Evolutionary conservation across 2,329 filamentous ascomycete species (phyloP), one percentile per base, ranked within the genome.

Genomic region (Fusarium robinianum): DNA sequence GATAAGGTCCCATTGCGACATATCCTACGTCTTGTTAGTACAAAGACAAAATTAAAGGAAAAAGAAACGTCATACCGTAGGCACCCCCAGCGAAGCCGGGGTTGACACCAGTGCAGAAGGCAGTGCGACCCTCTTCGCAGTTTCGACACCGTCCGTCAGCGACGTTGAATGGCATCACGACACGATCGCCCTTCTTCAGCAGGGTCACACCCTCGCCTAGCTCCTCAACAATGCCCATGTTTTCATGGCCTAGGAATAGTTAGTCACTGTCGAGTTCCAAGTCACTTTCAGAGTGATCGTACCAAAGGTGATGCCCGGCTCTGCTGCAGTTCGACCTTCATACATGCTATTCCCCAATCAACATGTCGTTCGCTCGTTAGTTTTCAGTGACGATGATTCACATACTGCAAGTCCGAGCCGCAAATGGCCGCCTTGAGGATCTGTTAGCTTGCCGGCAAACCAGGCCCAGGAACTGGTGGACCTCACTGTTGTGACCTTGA

Each of bases 131-230:
- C 51, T 84, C 78, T 56, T 85, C 81, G 45, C 82, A 84, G 54
- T 84, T 84, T 12, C 75, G 73, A 62, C 82, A 85, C 9, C 81
- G 72, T 2, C 81, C 80, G 53, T 83, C 79, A 6, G 80, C 80
- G 2, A 84, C 81, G 41, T 84, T 84, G 69, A 84, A 85, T 0
- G 82, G 81, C 63, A 85, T 75, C 3, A 85, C 81, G 4, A 85
- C 77, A 2, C 81, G 74, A 49, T 85, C 81, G 3, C 81, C 81
- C 51, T 81, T 79, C 55, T 84, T 77, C 11, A 85, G 62, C 1
- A 83, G 66, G 0, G 79, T 83, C 1, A 85, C 81, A 5, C 81
- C 82, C 3, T 72, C 58, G 2, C 82, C 81, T 1, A 77, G 59
- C 49, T 82, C 74, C 25, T 77, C 70, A 0, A 82, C 68, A 15